Evolutionary conservation across 345 rosid species (phyloP).

Genomic region (Fremontodendron californicum): DNA sequence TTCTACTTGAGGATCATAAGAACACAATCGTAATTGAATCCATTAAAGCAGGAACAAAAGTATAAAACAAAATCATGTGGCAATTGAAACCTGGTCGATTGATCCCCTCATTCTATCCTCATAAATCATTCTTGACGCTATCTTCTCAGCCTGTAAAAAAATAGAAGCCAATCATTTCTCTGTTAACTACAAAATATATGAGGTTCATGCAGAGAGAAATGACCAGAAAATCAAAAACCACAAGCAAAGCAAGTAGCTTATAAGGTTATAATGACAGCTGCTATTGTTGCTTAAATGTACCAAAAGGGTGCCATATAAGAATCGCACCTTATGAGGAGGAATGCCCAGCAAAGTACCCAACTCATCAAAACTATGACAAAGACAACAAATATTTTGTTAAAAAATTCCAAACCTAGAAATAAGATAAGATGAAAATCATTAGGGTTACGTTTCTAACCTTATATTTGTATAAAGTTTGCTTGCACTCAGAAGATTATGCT

Average conservation of each 20-base stretch:
- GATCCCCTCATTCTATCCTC: conserved; percentile 57
- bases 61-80: neutral
- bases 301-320: neutral
- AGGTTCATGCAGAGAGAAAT: neutral
- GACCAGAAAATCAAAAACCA: neutral
- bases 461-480: conserved; percentile 96
- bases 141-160: conserved; percentile 82
- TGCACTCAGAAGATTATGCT: conserved; percentile 94
- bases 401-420: neutral
- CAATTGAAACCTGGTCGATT: conserved; percentile 54
- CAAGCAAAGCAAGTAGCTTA: neutral
- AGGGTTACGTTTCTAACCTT: conserved; percentile 41
- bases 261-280: neutral
- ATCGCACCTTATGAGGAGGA: conserved; percentile 72
- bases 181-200: neutral
- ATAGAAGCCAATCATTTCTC: neutral
- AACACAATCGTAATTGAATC: neutral
- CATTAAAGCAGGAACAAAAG: neutral
- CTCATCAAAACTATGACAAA: conserved; percentile 68
- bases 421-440: neutral
- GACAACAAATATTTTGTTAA: neutral
- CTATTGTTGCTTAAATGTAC: neutral
- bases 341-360: conserved; percentile 93
- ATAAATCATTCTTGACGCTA: conserved; percentile 84
- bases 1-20: neutral